Evolutionary conservation across 805 yeast species (phyloP).

Genomic region (Pichia deserticola): DNA sequence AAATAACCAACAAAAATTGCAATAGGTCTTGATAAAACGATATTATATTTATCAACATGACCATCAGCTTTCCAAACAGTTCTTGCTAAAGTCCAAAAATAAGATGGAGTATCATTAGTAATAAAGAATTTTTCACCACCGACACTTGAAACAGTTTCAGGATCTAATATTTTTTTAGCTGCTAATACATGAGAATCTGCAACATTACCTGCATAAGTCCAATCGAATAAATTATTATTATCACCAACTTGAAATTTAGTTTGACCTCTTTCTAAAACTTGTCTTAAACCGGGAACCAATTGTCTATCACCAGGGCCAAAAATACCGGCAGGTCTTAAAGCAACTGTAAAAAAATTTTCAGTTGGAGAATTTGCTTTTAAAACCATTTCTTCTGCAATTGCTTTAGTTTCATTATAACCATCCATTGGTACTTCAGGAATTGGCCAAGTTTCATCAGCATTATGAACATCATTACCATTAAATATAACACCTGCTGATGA

Average conservation of each 20-base stretch:
- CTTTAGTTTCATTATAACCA: constrained; percentile 92
- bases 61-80: constrained; percentile 98
- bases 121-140: constrained; percentile 86
- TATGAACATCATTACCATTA: constrained; percentile 86
- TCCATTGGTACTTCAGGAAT: constrained; percentile 91
- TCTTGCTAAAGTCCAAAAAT: constrained; percentile 95
- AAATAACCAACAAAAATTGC: constrained; percentile 78
- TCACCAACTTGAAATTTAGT: constrained; percentile 92
- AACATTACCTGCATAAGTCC: constrained; percentile 98
- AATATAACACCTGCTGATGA: constrained; percentile 97
- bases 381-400: constrained; percentile 79
- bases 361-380: constrained; percentile 59
- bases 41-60: constrained; percentile 58
- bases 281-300: constrained; percentile 84
- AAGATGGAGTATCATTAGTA: constrained; percentile 91
- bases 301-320: constrained; percentile 99
- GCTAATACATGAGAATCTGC: constrained; percentile 96
- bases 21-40: constrained; percentile 63
- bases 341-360: constrained; percentile 62
- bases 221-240: constrained; percentile 87
- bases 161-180: constrained; percentile 60
- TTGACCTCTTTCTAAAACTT: constrained; percentile 76
- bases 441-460: constrained; percentile 93
- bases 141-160: constrained; percentile 35
- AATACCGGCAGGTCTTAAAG: constrained; percentile 94